Conservation (phyloP, 306 rosid genomes). For the Quercus ilex region DNA sequence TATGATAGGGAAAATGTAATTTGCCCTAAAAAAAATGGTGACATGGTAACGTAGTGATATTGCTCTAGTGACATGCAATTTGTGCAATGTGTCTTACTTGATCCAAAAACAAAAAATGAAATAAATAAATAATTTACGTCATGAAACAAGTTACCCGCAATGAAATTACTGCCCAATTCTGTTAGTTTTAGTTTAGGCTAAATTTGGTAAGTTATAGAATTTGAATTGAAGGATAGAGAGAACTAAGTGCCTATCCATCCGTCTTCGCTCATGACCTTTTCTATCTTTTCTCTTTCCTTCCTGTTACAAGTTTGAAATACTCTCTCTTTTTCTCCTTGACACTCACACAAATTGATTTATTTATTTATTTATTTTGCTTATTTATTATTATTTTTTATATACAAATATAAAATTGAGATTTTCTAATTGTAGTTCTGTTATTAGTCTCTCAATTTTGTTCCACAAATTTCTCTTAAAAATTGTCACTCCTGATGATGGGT, state of each 20-base stretch:
- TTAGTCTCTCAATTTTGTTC: constrained; percentile 34
- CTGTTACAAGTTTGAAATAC: constrained; percentile 8
- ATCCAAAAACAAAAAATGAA: too few species aligned
- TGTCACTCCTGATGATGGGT: constrained; percentile 37
- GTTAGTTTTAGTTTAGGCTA: too few species aligned
- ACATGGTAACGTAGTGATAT: too few species aligned
- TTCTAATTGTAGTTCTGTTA: constrained; percentile 48
- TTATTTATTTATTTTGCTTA: background rate
- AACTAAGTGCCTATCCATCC: constrained; percentile 50
- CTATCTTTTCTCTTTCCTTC: constrained; percentile 10
- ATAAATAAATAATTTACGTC: too few species aligned
- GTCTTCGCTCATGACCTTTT: constrained; percentile 42
- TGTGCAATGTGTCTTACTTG: too few species aligned
- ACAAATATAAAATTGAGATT: constrained; percentile 12
- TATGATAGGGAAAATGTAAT: too few species aligned
- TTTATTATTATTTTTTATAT: constrained; percentile 27
- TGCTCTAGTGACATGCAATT: too few species aligned
- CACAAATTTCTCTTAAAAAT: constrained; percentile 54
- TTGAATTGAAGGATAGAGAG: constrained; percentile 21
- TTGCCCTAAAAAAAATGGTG: too few species aligned
- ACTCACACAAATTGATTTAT: constrained; percentile 15
- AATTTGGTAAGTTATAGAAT: too few species aligned
- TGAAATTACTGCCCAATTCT: too few species aligned
- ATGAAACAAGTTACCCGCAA: too few species aligned
- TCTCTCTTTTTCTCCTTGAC: constrained; percentile 6